These are phyloP conservation scores for Fusarium temperatum DNA, from an alignment of 2,329 filamentous ascomycete species.

Conservation along the genomic window DNA sequence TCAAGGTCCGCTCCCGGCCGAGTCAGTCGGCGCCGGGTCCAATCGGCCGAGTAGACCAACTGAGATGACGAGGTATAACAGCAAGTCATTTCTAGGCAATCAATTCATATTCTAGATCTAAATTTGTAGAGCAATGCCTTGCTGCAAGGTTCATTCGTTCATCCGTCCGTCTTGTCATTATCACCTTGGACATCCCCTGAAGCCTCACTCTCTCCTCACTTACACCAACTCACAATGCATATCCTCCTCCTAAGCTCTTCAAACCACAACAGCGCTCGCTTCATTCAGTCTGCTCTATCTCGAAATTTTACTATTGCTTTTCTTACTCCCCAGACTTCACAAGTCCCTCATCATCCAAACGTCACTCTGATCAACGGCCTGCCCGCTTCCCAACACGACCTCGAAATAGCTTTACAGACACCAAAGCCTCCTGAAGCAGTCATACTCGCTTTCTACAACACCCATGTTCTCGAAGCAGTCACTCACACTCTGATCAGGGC, in stretches of 20 bases:
- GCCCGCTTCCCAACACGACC: slow-evolving; percentile 37
- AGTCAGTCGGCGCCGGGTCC: slow-evolving; percentile 23
- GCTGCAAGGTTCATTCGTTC: too few species aligned
- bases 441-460: slow-evolving; percentile 59
- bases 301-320: slow-evolving; percentile 55
- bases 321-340: not conserved
- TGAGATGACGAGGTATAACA: slow-evolving; percentile 20
- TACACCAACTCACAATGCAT: slow-evolving; percentile 12
- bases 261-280: slow-evolving; percentile 57
- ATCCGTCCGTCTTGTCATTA: not conserved
- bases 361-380: not conserved
- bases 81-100: not conserved
- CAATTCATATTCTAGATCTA: not conserved
- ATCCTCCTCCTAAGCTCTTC: slow-evolving; percentile 58
- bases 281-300: slow-evolving; percentile 51
- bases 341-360: not conserved
- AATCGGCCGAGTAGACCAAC: slow-evolving; percentile 38
- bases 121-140: not conserved
- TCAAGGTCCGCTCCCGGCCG: slow-evolving; percentile 21
- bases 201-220: not conserved
- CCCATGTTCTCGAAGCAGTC: slow-evolving; percentile 52
- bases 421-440: slow-evolving; percentile 47
- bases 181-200: not conserved
- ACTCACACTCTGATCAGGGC: slow-evolving; percentile 49
- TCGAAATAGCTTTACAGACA: slow-evolving; percentile 47